These are phyloP conservation scores for Lanmaoa pseudosensibilis DNA, from an alignment of 768 basidiomycete genomes.

Conservation along the genomic window DNA sequence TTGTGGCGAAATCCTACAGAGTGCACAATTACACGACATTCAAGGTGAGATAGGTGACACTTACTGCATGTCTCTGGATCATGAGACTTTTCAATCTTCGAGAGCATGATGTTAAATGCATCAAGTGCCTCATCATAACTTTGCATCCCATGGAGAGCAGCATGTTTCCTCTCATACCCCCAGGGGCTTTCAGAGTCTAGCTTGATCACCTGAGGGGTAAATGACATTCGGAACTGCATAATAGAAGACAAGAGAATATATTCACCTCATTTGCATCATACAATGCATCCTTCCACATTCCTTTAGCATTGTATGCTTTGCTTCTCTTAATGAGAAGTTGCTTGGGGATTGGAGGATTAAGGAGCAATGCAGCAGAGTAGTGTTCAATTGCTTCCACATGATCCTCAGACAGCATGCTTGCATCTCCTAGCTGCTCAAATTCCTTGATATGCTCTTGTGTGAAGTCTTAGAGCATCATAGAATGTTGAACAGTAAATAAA, in stretches of 20 bases:
- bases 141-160: not conserved
- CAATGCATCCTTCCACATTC: not conserved
- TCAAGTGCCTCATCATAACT: not conserved
- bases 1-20: not conserved
- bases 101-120: not conserved
- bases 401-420: no score
- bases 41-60: not conserved
- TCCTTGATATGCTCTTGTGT: no score
- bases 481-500: no score
- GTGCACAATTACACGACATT: not conserved
- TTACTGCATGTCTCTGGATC: not conserved
- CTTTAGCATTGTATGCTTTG: not conserved
- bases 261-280: not conserved
- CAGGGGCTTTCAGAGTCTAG: not conserved
- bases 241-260: not conserved
- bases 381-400: not conserved
- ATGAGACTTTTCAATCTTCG: not conserved
- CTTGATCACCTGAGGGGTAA: not conserved
- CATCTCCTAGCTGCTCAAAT: no score
- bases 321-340: not conserved
- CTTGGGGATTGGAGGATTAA: not conserved
- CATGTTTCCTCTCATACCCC: not conserved
- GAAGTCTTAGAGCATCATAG: no score
- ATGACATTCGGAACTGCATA: not conserved
- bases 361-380: not conserved